Evolutionary conservation across 768 basidiomycete genomes (phyloP).

Genomic region (Leccinum broughii): DNA sequence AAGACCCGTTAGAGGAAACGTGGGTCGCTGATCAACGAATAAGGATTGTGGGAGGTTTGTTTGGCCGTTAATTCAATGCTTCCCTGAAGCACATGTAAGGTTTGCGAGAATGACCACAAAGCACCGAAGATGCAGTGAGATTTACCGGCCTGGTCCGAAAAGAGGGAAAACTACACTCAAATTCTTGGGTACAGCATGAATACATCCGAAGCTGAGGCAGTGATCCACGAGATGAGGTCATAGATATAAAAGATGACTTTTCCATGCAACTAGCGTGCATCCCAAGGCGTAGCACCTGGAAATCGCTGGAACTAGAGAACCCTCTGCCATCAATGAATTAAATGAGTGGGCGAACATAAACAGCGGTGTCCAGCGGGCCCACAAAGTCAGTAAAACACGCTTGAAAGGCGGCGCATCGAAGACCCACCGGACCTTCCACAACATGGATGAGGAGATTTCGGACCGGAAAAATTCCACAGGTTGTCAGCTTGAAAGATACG

Average conservation of each 20-base stretch:
- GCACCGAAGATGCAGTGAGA: not conserved
- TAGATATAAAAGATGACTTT: not conserved
- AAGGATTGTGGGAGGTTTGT: not conserved
- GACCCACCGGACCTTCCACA: not conserved
- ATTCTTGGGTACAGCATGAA: not conserved
- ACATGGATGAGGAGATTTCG: not conserved
- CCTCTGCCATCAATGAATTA: conserved; percentile 1
- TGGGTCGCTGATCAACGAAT: not conserved
- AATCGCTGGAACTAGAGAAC: not conserved
- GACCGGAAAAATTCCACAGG: not conserved
- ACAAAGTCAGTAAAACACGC: not conserved
- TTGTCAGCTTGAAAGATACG: not conserved
- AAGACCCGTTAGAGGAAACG: not conserved
- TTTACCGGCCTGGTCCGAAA: not conserved
- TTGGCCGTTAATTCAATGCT: conserved; percentile 4
- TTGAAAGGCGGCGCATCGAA: not conserved
- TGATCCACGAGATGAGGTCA: not conserved
- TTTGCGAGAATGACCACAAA: conserved; percentile 1
- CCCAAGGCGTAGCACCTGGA: not conserved
- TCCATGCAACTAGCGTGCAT: not conserved
- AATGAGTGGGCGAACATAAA: not conserved
- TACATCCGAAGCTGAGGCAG: not conserved
- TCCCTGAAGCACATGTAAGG: not conserved
- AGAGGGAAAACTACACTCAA: not conserved
- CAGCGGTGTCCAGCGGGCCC: not conserved